Base-by-base conservation (phyloP, 768 basidiomycete species). In the Sporobolomyces pararoseus region DNA sequence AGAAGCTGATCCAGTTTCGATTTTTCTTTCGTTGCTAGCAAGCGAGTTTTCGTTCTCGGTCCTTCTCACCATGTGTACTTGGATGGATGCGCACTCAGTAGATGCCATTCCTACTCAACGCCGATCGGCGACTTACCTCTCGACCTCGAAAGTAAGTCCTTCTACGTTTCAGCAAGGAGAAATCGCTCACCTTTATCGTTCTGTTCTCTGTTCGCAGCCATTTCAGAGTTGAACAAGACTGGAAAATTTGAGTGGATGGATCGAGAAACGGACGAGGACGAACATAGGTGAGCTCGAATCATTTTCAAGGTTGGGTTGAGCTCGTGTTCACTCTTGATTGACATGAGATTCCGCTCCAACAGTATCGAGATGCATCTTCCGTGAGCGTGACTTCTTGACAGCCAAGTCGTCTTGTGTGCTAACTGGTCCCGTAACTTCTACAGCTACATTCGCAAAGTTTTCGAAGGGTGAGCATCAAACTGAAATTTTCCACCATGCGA, bases 311-410 rank as follows among this genome's bases (percentile, higher is more conserved):
- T 42, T 17, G 39, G 17, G 39, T 17, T 9, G 17, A 9, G 9
- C 39, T 9, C 39, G 39, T 42, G 17, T n/a, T n/a, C n/a, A n/a
- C n/a, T n/a, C n/a, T n/a, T n/a, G n/a, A 34, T 2, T 21, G 25
- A 23, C 16, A 23, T 6, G 3, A 7, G n/a, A 14, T n/a, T 23
- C 3, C 14, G 49, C 32, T 47, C 21, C 21, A 7, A 47, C 53
- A 94, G 91, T 77, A 86, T 99, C 63, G 96, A 99, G 81, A 94
- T 99, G 91, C 94, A 98, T 76, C 84, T 98, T 23, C 93, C 95
- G n/a, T 81, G 74, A 12, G 70, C 12, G 6, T 4, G 4, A 31
- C 27, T 21, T 47, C 46, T 23, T 13, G 39, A 17, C 17, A 42
- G 39, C 46, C 7, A 13, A 47, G 7, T 12, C 46, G 21, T 47